Percentiles rank a stretch among this genome's conserved stretches.
Evolutionary conservation across 1,139 yeast genomes (phyloP).

Genomic region (Scheffersomyces lignicola): DNA sequence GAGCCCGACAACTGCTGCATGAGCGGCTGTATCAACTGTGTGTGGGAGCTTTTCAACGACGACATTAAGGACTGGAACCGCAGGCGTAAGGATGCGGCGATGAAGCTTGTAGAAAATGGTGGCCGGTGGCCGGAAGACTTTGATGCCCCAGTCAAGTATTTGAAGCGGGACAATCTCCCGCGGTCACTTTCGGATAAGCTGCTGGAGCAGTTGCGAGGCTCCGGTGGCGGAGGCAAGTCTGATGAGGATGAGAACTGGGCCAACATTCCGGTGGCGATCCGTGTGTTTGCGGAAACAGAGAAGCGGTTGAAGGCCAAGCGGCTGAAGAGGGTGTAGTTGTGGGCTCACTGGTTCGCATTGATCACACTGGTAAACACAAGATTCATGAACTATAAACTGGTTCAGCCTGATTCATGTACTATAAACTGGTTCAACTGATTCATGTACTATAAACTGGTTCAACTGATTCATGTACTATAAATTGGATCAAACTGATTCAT

Average conservation of each 20-base stretch:
- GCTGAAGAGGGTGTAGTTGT: too few species aligned
- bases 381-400: too few species aligned
- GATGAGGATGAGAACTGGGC: slow-evolving; percentile 52
- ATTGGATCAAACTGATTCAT: too few species aligned
- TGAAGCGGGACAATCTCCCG: slow-evolving; percentile 37
- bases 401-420: too few species aligned
- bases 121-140: slow-evolving; percentile 81
- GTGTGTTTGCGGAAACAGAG: slow-evolving; percentile 84
- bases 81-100: slow-evolving; percentile 61
- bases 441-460: too few species aligned
- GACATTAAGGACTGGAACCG: slow-evolving; percentile 81
- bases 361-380: too few species aligned
- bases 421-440: too few species aligned
- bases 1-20: slow-evolving; percentile 97
- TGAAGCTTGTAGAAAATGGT: slow-evolving; percentile 44
- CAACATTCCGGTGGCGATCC: slow-evolving; percentile 71
- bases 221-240: slow-evolving; percentile 13
- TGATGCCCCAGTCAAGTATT: slow-evolving; percentile 59
- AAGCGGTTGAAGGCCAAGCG: slow-evolving; percentile 53
- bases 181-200: slow-evolving; percentile 26
- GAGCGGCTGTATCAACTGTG: slow-evolving; percentile 97
- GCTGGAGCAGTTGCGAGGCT: slow-evolving; percentile 14
- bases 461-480: too few species aligned
- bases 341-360: too few species aligned
- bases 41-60: slow-evolving; percentile 90